Evolutionary conservation across 352 stramenopile species (phyloP).

Genomic region (Phytophthora fragariae): DNA sequence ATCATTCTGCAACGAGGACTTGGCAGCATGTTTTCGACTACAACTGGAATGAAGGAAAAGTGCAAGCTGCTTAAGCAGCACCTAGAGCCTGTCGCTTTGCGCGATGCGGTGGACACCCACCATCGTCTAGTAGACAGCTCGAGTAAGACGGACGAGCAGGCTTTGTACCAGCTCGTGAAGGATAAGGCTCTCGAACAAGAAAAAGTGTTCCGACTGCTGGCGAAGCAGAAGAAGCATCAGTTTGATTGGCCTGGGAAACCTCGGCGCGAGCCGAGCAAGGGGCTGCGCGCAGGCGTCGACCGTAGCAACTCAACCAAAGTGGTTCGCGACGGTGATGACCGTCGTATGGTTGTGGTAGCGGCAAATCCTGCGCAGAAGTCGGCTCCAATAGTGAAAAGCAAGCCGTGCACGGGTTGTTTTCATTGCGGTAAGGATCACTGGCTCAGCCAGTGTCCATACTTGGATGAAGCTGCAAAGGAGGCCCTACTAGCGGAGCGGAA

Average conservation of each 20-base stretch:
- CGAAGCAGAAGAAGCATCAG: neutral
- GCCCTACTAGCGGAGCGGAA: constrained; percentile 6
- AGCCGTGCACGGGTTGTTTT: constrained; percentile 16
- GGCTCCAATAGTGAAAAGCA: constrained; percentile 2
- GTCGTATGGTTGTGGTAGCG: no score
- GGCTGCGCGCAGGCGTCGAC: no score
- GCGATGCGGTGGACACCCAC: constrained; percentile 14
- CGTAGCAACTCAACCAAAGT: no score
- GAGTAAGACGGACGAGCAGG: constrained; percentile 9
- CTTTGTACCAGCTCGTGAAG: constrained; percentile 17
- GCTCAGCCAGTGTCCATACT: constrained; percentile 8
- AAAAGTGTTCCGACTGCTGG: constrained; percentile 4
- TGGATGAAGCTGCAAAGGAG: constrained; percentile 15
- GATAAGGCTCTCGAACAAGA: constrained; percentile 34
- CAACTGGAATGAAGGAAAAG: constrained; percentile 16
- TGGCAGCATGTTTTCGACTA: constrained; percentile 17
- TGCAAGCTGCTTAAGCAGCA: constrained; percentile 8
- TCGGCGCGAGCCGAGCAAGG: no score
- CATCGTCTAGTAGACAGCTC: constrained; percentile 1
- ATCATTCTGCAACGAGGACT: constrained; percentile 31
- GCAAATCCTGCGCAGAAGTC: no score
- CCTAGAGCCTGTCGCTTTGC: constrained; percentile 15
- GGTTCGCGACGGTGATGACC: no score
- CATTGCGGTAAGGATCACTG: constrained; percentile 27
- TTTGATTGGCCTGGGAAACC: no score